Conservation (phyloP, 2,329 filamentous ascomycete species). For the Coniochaeta pulveracea region DNA sequence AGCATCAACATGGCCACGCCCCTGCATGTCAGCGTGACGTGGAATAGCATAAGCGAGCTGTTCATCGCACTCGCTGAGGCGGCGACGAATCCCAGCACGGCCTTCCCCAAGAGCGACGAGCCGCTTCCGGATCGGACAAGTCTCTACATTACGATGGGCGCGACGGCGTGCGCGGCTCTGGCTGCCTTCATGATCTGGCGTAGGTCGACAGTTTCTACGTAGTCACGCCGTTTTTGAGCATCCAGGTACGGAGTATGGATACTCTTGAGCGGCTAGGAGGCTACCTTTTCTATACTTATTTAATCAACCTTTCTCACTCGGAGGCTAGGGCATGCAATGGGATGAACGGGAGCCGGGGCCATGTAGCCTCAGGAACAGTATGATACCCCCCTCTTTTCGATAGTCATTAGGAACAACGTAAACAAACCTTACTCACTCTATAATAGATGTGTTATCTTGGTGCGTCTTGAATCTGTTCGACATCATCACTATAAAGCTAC, state of each 20-base stretch:
- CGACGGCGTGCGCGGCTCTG: constrained; percentile 51
- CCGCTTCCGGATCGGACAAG: constrained; percentile 74
- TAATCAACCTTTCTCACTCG: too few relatives aligned
- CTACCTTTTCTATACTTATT: neutral
- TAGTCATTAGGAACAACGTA: neutral
- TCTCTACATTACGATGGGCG: constrained; percentile 75
- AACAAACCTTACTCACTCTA: neutral
- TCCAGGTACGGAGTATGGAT: neutral
- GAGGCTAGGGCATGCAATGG: too few relatives aligned
- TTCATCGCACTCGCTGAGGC: constrained; percentile 88
- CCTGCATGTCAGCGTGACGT: constrained; percentile 87
- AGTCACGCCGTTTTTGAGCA: constrained; percentile 7
- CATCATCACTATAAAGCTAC: too few relatives aligned
- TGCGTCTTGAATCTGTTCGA: neutral
- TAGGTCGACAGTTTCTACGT: constrained; percentile 35
- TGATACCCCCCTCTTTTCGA: neutral
- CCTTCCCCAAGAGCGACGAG: constrained; percentile 83
- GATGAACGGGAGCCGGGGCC: neutral
- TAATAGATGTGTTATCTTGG: neutral
- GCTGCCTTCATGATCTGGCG: constrained; percentile 57
- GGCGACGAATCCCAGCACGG: constrained; percentile 78
- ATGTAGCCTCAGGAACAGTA: neutral
- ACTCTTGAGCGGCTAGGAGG: neutral
- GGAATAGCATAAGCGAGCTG: constrained; percentile 86
- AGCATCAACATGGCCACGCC: constrained; percentile 80